Conservation (phyloP, 2,329 filamentous ascomycete species). For the Chrysosporium keratinophilum region DNA sequence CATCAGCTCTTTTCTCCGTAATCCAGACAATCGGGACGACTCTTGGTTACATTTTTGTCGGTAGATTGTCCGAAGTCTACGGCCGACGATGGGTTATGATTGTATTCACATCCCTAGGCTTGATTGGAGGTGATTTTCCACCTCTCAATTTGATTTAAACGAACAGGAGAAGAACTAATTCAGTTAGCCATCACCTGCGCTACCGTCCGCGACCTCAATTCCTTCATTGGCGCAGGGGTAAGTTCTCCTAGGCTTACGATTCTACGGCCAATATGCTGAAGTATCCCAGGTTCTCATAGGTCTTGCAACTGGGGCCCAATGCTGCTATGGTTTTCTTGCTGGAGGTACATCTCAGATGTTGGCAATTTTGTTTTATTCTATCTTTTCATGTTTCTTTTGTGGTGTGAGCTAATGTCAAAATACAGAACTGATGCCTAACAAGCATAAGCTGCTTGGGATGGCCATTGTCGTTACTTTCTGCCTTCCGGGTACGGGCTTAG, state of each 20-base stretch:
- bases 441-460: conserved; percentile 1
- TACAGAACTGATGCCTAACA: conserved; percentile 18
- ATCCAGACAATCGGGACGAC: conserved; percentile 13
- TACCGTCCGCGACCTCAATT: conserved; percentile 24
- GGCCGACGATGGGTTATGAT: conserved; percentile 15
- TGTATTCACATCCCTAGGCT: conserved; percentile 1
- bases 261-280: not conserved
- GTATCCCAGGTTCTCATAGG: conserved; percentile 21
- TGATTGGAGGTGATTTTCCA: conserved; percentile 11
- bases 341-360: not conserved
- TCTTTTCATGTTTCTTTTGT: too few species aligned
- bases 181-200: conserved; percentile 21
- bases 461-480: conserved; percentile 1
- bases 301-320: conserved; percentile 22
- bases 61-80: conserved; percentile 16
- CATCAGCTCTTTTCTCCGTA: conserved; percentile 11
- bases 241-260: not conserved
- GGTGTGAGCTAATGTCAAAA: too few species aligned
- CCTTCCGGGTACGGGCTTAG: not conserved
- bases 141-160: not conserved
- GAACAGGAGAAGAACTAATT: too few species aligned
- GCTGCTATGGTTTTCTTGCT: conserved; percentile 22
- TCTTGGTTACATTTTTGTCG: conserved; percentile 15
- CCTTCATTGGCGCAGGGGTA: conserved; percentile 23
- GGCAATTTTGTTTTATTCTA: too few species aligned